These are phyloP conservation scores for Nepenthes gracilis DNA, from an alignment of 148 eudicot genomes.

Conservation along the genomic window DNA sequence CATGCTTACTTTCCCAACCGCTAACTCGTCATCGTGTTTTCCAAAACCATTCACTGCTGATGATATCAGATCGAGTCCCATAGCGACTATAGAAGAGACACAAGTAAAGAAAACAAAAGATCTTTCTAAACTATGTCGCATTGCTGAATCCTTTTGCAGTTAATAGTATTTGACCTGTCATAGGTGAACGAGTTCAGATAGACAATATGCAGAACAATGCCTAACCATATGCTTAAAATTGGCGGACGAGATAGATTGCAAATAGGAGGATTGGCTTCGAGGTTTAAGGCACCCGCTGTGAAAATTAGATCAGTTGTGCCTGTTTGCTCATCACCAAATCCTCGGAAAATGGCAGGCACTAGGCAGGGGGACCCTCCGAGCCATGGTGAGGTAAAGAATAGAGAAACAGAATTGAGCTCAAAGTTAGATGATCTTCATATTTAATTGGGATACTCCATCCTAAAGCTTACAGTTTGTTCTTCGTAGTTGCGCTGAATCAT, in stretches of 20 bases:
- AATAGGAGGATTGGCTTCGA: slow-evolving; percentile 11
- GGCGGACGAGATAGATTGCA: slow-evolving; percentile 10
- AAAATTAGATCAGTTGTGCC: slow-evolving; percentile 49
- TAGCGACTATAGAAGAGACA: slow-evolving; percentile 32
- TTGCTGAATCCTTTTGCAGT: slow-evolving; percentile 1
- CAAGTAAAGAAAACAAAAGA: slow-evolving; percentile 17
- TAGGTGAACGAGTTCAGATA: slow-evolving; percentile 11
- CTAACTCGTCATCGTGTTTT: slow-evolving; percentile 14
- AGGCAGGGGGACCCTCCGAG: slow-evolving; percentile 14
- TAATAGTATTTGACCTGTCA: slow-evolving; percentile 3
- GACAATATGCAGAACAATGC: slow-evolving; percentile 5
- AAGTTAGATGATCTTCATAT: slow-evolving; percentile 21
- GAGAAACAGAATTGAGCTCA: slow-evolving; percentile 8
- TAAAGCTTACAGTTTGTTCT: no score
- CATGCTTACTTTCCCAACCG: no score
- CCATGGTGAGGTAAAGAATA: not conserved
- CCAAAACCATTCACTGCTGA: slow-evolving; percentile 12
- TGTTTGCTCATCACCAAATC: slow-evolving; percentile 45
- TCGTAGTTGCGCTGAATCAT: no score
- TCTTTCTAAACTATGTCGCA: slow-evolving; percentile 7
- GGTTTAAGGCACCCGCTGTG: slow-evolving; percentile 38
- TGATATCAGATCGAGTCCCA: slow-evolving; percentile 15
- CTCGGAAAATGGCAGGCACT: slow-evolving; percentile 12
- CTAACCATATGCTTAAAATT: slow-evolving; percentile 4
- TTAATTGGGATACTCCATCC: no score